Conservation (phyloP, 495 filamentous ascomycete genomes). For the Lasiosphaeria hispida region DNA sequence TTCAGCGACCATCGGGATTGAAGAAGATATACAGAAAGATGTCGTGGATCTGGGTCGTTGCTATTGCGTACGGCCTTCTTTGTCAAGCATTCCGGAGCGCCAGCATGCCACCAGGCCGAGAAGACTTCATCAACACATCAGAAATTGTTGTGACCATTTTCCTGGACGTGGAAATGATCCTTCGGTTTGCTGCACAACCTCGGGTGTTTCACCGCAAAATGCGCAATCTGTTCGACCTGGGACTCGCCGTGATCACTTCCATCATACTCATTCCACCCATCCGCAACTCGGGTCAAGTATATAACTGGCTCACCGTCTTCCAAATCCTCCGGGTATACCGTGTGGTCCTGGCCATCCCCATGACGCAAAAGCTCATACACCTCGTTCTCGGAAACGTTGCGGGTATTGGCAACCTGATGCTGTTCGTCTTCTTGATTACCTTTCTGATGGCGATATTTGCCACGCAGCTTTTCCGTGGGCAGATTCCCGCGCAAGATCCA, state of each 20-base stretch:
- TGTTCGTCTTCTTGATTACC: conserved; percentile 94
- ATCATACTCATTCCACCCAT: conserved; percentile 86
- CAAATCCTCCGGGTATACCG: conserved; percentile 92
- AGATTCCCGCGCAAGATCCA: conserved; percentile 62
- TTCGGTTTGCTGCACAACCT: conserved; percentile 78
- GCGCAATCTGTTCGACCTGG: conserved; percentile 76
- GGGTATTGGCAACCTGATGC: conserved; percentile 89
- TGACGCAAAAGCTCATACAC: conserved; percentile 80
- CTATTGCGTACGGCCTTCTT: conserved; percentile 76
- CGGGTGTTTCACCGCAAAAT: conserved; percentile 68
- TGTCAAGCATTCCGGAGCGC: conserved; percentile 74
- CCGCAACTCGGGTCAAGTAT: conserved; percentile 68
- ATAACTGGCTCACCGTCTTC: conserved; percentile 89
- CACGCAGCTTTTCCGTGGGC: conserved; percentile 85
- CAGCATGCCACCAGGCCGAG: conserved; percentile 59
- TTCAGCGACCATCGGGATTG: conserved; percentile 52
- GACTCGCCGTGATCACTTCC: conserved; percentile 73
- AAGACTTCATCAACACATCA: conserved; percentile 53
- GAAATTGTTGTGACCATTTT: conserved; percentile 76
- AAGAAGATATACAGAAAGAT: conserved; percentile 72
- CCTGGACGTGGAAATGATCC: conserved; percentile 77
- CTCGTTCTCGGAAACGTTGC: conserved; percentile 88
- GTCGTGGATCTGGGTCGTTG: conserved; percentile 71
- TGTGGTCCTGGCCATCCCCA: conserved; percentile 81
- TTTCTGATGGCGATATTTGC: conserved; percentile 93